Evolutionary conservation across 2,329 filamentous ascomycete species (phyloP).

Genomic region (Monilinia laxa): DNA sequence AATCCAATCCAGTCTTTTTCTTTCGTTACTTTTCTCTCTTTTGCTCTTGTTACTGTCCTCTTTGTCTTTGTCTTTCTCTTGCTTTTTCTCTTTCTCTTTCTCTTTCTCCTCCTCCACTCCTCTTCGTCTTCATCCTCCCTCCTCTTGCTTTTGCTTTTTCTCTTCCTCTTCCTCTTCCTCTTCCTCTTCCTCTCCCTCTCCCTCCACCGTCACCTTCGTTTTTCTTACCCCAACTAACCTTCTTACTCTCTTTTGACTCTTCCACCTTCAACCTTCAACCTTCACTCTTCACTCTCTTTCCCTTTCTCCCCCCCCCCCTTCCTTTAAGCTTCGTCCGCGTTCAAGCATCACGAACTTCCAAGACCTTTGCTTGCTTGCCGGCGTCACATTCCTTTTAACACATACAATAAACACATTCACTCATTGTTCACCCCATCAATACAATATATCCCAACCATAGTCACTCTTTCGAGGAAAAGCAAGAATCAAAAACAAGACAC

Average conservation of each 20-base stretch:
- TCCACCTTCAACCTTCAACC: too few species aligned
- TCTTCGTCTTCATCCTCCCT: background rate
- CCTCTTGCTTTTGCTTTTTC: background rate
- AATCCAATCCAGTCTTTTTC: too few species aligned
- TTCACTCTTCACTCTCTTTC: conserved; percentile 25
- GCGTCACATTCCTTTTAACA: conserved; percentile 52
- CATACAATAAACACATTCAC: too few species aligned
- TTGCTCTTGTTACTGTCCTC: too few species aligned
- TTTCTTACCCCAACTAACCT: conserved; percentile 27
- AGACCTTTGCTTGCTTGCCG: conserved; percentile 51
- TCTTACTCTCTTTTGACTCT: too few species aligned
- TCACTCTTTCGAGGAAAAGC: conserved; percentile 39
- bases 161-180: background rate
- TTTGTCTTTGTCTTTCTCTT: background rate
- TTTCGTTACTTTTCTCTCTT: too few species aligned
- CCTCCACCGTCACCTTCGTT: conserved; percentile 22
- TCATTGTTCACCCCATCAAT: conserved; percentile 35
- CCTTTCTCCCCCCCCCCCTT: conserved; percentile 34
- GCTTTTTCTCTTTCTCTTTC: background rate
- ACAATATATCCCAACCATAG: conserved; percentile 33
- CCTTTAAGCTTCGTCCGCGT: conserved; percentile 38
- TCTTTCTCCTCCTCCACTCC: background rate
- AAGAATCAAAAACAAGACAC: background rate
- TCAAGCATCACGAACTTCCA: conserved; percentile 26
- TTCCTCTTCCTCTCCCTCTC: background rate